Conservation (phyloP, 805 yeast genomes). For the Yamadazyma paraphyllophila region DNA sequence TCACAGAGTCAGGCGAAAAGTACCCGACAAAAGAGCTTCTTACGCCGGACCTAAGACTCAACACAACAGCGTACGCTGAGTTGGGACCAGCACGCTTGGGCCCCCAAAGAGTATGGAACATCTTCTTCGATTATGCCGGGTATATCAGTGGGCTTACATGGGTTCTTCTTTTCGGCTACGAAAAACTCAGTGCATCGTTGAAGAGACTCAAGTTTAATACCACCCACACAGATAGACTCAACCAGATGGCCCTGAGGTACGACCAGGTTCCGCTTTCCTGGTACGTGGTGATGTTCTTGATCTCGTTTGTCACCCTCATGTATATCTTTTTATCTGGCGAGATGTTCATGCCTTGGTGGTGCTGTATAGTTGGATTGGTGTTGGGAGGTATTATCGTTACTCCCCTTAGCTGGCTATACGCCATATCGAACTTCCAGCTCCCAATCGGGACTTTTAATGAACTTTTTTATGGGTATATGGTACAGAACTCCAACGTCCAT, state of each 20-base stretch:
- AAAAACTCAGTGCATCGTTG: slow-evolving; percentile 20
- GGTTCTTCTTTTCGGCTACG: slow-evolving; percentile 40
- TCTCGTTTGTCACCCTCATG: slow-evolving; percentile 36
- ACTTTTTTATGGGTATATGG: slow-evolving; percentile 46
- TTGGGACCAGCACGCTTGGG: slow-evolving; percentile 49
- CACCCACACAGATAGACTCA: slow-evolving; percentile 42
- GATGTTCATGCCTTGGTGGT: slow-evolving; percentile 43
- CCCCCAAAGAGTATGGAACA: slow-evolving; percentile 49
- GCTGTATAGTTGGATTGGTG: slow-evolving; percentile 41
- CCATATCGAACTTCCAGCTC: slow-evolving; percentile 50
- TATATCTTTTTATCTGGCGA: slow-evolving; percentile 30
- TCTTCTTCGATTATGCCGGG: slow-evolving; percentile 54
- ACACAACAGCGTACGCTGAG: slow-evolving; percentile 43
- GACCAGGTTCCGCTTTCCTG: slow-evolving; percentile 44
- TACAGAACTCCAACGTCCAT: slow-evolving; percentile 34
- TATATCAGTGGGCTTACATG: slow-evolving; percentile 48
- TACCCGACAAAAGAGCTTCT: slow-evolving; percentile 45
- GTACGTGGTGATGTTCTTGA: slow-evolving; percentile 35
- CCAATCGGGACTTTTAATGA: slow-evolving; percentile 54
- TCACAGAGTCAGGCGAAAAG: slow-evolving; percentile 32
- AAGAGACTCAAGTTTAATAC: slow-evolving; percentile 10
- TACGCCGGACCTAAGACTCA: slow-evolving; percentile 38
- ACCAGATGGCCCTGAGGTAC: slow-evolving; percentile 37
- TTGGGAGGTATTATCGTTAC: slow-evolving; percentile 47
- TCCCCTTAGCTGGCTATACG: slow-evolving; percentile 50